Evolutionary conservation across 805 yeast genomes (phyloP).

Genomic region (Henningerozyma blattae): DNA sequence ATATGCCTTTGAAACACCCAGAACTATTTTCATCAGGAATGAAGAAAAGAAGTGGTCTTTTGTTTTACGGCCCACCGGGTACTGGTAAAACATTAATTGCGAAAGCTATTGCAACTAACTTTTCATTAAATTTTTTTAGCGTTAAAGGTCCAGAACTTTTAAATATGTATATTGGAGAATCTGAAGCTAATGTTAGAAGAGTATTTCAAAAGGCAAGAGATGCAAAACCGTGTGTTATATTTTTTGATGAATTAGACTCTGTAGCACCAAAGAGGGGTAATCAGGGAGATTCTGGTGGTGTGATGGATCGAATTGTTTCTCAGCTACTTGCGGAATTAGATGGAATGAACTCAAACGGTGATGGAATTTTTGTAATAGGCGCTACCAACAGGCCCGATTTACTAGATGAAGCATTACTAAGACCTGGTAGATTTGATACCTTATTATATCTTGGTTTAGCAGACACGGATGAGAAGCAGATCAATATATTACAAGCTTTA

Average conservation of each 20-base stretch:
- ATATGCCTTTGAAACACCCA: conserved; percentile 89
- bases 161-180: conserved; percentile 97
- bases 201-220: conserved; percentile 93
- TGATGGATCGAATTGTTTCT: conserved; percentile 96
- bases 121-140: conserved; percentile 86
- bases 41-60: conserved; percentile 86
- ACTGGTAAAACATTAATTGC: conserved; percentile 95
- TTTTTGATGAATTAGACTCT: conserved; percentile 94
- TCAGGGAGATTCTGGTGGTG: conserved; percentile 98
- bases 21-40: conserved; percentile 79
- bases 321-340: conserved; percentile 90
- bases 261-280: conserved; percentile 98
- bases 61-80: conserved; percentile 98
- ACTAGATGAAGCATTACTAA: conserved; percentile 80
- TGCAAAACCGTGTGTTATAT: conserved; percentile 94
- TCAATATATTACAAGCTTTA: conserved; percentile 73
- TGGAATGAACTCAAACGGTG: conserved; percentile 78
- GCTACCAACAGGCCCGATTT: conserved; percentile 96
- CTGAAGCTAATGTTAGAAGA: conserved; percentile 91
- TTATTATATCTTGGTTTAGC: conserved; percentile 88
- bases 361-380: conserved; percentile 96
- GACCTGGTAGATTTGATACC: conserved; percentile 95
- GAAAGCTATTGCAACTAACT: conserved; percentile 93
- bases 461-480: conserved; percentile 82
- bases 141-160: conserved; percentile 95